phyloP scores from a whole-genome alignment of 1,139 yeast species.

The Pichia inconspicua region DNA sequence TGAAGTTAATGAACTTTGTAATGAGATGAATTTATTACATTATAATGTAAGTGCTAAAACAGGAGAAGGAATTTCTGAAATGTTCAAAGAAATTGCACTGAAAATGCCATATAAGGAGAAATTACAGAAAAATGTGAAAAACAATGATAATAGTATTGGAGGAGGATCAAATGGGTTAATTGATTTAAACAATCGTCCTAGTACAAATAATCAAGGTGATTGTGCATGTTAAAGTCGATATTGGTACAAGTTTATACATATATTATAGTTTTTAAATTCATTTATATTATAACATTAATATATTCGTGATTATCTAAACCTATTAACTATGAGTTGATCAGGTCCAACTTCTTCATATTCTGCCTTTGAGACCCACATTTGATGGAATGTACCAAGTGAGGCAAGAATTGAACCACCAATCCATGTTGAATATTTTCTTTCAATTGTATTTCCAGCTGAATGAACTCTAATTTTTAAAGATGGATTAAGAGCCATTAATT shows the following conservation, averaged over 20 bases:
- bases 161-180: constrained; percentile 22
- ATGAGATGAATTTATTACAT: constrained; percentile 71
- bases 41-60: constrained; percentile 94
- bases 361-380: constrained; percentile 86
- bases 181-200: constrained; percentile 39
- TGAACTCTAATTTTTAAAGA: constrained; percentile 88
- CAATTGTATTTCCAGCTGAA: constrained; percentile 78
- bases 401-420: constrained; percentile 91
- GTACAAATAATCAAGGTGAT: constrained; percentile 33
- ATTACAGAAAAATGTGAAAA: constrained; percentile 18
- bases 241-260: background rate
- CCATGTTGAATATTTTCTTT: constrained; percentile 86
- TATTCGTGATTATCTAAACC: constrained; percentile 47
- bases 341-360: constrained; percentile 92
- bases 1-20: constrained; percentile 52
- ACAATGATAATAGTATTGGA: constrained; percentile 5
- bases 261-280: no score
- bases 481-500: constrained; percentile 66
- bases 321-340: constrained; percentile 64
- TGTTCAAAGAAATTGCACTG: constrained; percentile 77
- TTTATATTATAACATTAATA: background rate
- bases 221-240: constrained; percentile 21
- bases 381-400: constrained; percentile 93
- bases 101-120: constrained; percentile 44
- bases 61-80: constrained; percentile 71